phyloP scores from a whole-genome alignment of 73 alveolate species.

The Paraurostyla sp. region DNA sequence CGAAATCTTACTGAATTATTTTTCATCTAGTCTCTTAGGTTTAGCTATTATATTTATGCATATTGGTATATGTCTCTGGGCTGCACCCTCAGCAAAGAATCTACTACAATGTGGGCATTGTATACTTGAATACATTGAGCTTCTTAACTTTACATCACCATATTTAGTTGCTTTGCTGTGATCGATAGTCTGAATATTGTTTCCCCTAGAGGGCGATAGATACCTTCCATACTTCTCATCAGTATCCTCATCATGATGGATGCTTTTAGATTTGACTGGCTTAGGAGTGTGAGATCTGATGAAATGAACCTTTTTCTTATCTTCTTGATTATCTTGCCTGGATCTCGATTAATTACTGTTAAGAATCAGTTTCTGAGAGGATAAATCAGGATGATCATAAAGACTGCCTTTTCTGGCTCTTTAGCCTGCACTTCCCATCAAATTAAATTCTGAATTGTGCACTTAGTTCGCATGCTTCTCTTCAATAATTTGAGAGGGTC shows the following conservation, averaged over 20 bases:
- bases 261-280: constrained; percentile 8
- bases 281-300: constrained; percentile 53
- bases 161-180: not conserved
- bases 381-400: too few species aligned
- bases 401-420: too few species aligned
- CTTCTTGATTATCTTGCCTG: not conserved
- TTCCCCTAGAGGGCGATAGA: constrained; percentile 23
- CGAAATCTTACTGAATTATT: not conserved
- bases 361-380: too few species aligned
- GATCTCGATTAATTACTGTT: not conserved
- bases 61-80: constrained; percentile 52
- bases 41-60: constrained; percentile 28
- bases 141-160: constrained; percentile 41
- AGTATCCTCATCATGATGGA: not conserved
- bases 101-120: constrained; percentile 58
- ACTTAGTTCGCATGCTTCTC: constrained; percentile 31
- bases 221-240: not conserved
- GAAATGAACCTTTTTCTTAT: constrained; percentile 21
- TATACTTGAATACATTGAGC: constrained; percentile 23
- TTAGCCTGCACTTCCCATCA: constrained; percentile 21
- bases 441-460: not conserved
- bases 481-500: constrained; percentile 14
- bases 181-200: not conserved
- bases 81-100: constrained; percentile 44
- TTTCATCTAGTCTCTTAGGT: constrained; percentile 26